A percentile compares a stretch with the other conserved stretches of the same genome.
phyloP scores from a whole-genome alignment of 805 yeast species.

The Wickerhamiella azymoides region DNA sequence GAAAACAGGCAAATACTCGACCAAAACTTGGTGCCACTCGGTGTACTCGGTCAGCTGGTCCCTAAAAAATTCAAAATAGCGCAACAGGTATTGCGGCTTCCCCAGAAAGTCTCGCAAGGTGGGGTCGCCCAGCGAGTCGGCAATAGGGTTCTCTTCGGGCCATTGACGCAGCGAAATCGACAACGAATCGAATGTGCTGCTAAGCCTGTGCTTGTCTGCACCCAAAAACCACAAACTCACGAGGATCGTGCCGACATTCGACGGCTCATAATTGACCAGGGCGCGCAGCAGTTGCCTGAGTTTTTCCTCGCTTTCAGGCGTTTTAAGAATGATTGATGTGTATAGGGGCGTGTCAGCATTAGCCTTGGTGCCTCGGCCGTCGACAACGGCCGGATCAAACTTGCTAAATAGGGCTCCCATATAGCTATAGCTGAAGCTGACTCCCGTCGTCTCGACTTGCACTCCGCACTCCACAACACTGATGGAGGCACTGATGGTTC shows the following conservation, averaged over 20 bases:
- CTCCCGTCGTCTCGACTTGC: too few relatives aligned
- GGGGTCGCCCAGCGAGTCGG: constrained; percentile 23
- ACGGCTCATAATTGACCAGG: constrained; percentile 23
- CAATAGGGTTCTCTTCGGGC: constrained; percentile 29
- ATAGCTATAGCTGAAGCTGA: background rate
- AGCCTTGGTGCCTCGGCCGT: background rate
- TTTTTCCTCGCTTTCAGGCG: constrained; percentile 13
- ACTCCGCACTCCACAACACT: background rate
- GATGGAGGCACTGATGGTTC: constrained; percentile 17
- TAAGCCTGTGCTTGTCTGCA: constrained; percentile 22
- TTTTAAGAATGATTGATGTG: background rate
- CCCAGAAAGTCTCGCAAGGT: constrained; percentile 25
- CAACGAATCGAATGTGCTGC: constrained; percentile 21
- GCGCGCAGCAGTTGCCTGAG: constrained; percentile 23
- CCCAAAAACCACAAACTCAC: constrained; percentile 28
- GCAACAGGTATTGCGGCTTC: constrained; percentile 23
- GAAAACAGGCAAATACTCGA: constrained; percentile 16
- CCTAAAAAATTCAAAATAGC: constrained; percentile 28
- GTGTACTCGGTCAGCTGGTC: constrained; percentile 25
- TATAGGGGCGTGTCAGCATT: background rate
- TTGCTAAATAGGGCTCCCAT: background rate
- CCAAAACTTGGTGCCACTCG: constrained; percentile 25
- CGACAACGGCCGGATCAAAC: background rate
- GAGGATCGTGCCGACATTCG: constrained; percentile 16
- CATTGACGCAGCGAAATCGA: constrained; percentile 20